A percentile compares a stretch with the other conserved stretches of the same genome.
Conservation (phyloP, 2,329 filamentous ascomycete species). For the Huntiella savannae region DNA sequence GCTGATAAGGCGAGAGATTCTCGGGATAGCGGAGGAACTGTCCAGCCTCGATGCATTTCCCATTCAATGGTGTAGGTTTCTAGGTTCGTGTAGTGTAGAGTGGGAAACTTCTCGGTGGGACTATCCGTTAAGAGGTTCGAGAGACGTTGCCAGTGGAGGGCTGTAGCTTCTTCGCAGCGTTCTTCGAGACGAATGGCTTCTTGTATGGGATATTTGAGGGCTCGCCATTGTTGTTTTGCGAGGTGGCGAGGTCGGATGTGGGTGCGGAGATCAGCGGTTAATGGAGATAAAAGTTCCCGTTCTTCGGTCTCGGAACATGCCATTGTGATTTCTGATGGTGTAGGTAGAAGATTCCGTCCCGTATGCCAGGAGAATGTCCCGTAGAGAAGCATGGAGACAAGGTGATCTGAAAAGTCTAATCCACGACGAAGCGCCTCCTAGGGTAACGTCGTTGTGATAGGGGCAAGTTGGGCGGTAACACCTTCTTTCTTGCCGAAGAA, state of each 20-base stretch:
- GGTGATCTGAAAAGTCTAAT: slow-evolving; percentile 32
- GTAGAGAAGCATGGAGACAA: slow-evolving; percentile 40
- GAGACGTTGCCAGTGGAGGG: slow-evolving; percentile 13
- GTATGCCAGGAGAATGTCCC: slow-evolving; percentile 38
- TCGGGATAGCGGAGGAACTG: background rate
- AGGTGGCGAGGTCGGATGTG: slow-evolving; percentile 24
- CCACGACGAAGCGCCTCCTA: slow-evolving; percentile 33
- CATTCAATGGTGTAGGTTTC: slow-evolving; percentile 11
- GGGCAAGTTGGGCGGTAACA: background rate
- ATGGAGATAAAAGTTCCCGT: slow-evolving; percentile 14
- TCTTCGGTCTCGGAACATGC: slow-evolving; percentile 20
- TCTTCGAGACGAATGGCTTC: slow-evolving; percentile 17
- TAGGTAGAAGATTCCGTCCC: slow-evolving; percentile 31
- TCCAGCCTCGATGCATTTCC: slow-evolving; percentile 11
- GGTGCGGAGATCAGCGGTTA: slow-evolving; percentile 14
- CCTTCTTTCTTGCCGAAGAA: background rate
- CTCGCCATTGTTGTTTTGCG: slow-evolving; percentile 25
- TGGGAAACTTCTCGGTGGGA: background rate
- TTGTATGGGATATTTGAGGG: slow-evolving; percentile 21
- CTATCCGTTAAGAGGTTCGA: background rate
- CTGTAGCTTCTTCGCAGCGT: slow-evolving; percentile 15
- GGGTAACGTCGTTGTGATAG: slow-evolving; percentile 19
- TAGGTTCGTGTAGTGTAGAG: slow-evolving; percentile 7
- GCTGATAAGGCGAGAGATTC: slow-evolving; percentile 4
- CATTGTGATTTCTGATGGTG: slow-evolving; percentile 31